A percentile compares a stretch with the other conserved stretches of the same genome.
phyloP scores from a whole-genome alignment of 176 grass and related monocot genomes.

The Carex myosuroides region DNA sequence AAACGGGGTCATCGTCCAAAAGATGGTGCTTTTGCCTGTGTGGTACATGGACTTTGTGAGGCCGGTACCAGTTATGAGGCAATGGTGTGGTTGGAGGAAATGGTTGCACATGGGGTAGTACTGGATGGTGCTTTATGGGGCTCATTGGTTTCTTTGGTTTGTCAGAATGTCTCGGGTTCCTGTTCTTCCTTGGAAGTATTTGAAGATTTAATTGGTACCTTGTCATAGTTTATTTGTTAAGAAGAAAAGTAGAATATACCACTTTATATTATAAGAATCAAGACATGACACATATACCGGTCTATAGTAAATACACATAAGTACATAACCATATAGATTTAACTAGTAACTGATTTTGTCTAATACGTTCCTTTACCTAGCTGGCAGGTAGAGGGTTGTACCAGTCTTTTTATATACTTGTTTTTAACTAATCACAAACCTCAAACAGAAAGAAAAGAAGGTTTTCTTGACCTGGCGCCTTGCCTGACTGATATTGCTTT shows the following conservation, averaged over 20 bases:
- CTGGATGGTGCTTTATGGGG: conserved; percentile 42
- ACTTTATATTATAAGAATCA: neutral
- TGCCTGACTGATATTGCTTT: neutral
- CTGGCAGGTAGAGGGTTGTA: neutral
- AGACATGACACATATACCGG: neutral
- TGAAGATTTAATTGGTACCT: conserved; percentile 10
- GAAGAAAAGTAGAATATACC: neutral
- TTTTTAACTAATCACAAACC: neutral
- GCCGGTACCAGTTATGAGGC: conserved; percentile 54
- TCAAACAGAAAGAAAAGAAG: neutral
- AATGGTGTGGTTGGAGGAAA: conserved; percentile 79
- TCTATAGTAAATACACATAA: neutral
- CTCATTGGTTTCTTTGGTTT: conserved; percentile 39
- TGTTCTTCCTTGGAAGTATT: conserved; percentile 22
- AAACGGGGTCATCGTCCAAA: conserved; percentile 41
- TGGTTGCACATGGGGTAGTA: conserved; percentile 55
- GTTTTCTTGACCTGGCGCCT: neutral
- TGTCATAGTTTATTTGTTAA: conserved; percentile 2
- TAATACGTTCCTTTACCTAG: neutral
- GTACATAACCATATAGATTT: neutral
- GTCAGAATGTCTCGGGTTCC: neutral
- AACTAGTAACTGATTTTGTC: neutral
- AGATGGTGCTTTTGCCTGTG: conserved; percentile 27
- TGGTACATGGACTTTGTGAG: conserved; percentile 60
- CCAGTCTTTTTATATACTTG: neutral